Evolutionary conservation across 2,329 filamentous ascomycete species (phyloP).

Genomic region (Didymella glomerata): DNA sequence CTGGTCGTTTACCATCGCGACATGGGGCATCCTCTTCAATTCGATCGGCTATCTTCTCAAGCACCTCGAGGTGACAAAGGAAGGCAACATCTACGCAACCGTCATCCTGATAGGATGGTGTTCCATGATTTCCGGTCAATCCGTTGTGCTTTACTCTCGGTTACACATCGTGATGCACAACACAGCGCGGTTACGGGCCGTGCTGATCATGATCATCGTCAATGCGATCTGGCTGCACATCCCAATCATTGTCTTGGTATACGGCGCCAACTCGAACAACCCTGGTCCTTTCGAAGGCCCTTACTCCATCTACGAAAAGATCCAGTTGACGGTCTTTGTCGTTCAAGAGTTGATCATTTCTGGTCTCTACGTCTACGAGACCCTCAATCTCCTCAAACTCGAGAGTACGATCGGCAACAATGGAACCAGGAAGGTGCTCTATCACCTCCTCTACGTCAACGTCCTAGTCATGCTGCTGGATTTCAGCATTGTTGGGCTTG

Average conservation of each 20-base stretch:
- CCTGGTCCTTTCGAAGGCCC: slow-evolving; percentile 36
- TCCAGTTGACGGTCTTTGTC: slow-evolving; percentile 53
- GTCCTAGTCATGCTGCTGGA: slow-evolving; percentile 35
- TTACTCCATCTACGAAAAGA: slow-evolving; percentile 52
- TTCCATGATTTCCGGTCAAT: slow-evolving; percentile 67
- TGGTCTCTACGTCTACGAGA: slow-evolving; percentile 62
- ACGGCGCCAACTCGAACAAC: slow-evolving; percentile 55
- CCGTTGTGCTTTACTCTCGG: slow-evolving; percentile 67
- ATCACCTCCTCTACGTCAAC: slow-evolving; percentile 35
- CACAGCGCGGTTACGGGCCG: slow-evolving; percentile 54
- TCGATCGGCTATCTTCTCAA: slow-evolving; percentile 55
- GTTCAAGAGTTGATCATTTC: slow-evolving; percentile 49
- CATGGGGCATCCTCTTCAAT: slow-evolving; percentile 56
- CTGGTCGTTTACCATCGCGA: slow-evolving; percentile 57
- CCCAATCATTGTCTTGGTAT: slow-evolving; percentile 62
- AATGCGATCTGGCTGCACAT: slow-evolving; percentile 63
- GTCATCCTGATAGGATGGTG: slow-evolving; percentile 65
- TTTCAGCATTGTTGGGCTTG: slow-evolving; percentile 32
- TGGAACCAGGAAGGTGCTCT: slow-evolving; percentile 23
- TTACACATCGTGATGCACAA: slow-evolving; percentile 66
- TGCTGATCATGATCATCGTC: slow-evolving; percentile 65
- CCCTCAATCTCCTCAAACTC: slow-evolving; percentile 26
- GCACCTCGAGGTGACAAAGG: slow-evolving; percentile 47
- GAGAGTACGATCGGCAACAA: slow-evolving; percentile 28
- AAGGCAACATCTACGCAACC: slow-evolving; percentile 42